Conservation (phyloP, 495 filamentous ascomycete species). For the Penicillium psychrofluorescens region DNA sequence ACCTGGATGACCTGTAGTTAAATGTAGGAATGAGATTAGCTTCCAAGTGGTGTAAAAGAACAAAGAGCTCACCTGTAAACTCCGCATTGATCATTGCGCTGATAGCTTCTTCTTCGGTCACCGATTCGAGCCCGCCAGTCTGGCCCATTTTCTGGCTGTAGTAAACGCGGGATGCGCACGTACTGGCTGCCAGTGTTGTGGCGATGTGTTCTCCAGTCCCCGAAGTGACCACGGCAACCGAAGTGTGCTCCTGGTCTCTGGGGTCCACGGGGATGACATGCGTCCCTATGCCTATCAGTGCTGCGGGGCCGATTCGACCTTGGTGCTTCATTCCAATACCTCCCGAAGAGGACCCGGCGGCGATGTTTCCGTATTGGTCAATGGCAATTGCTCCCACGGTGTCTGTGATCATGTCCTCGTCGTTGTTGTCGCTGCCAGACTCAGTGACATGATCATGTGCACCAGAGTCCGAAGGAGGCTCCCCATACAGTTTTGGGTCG, state of each 20-base stretch:
- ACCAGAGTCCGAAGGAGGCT: background rate
- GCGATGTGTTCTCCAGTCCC: constrained; percentile 98
- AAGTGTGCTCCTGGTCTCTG: constrained; percentile 50
- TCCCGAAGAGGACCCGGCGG: constrained; percentile 96
- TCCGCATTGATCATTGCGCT: constrained; percentile 64
- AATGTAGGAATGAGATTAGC: constrained; percentile 9
- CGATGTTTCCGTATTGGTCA: constrained; percentile 77
- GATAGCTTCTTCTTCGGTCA: constrained; percentile 66
- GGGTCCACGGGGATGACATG: constrained; percentile 68
- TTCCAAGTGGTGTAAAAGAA: background rate
- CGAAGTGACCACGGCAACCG: constrained; percentile 75
- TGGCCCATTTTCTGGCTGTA: constrained; percentile 50
- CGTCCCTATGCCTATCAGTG: constrained; percentile 84
- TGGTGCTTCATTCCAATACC: constrained; percentile 97
- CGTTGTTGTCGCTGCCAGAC: background rate
- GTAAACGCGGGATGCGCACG: constrained; percentile 71
- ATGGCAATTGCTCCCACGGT: constrained; percentile 94
- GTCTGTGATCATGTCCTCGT: constrained; percentile 62
- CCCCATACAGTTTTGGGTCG: background rate
- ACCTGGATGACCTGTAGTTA: constrained; percentile 57
- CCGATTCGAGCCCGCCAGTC: constrained; percentile 53
- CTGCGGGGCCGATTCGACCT: constrained; percentile 85
- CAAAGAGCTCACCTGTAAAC: constrained; percentile 55
- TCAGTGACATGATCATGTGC: background rate
- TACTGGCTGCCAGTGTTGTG: constrained; percentile 74